Base-by-base conservation (phyloP, 2,329 filamentous ascomycete species). In the Clonostachys sp. region DNA sequence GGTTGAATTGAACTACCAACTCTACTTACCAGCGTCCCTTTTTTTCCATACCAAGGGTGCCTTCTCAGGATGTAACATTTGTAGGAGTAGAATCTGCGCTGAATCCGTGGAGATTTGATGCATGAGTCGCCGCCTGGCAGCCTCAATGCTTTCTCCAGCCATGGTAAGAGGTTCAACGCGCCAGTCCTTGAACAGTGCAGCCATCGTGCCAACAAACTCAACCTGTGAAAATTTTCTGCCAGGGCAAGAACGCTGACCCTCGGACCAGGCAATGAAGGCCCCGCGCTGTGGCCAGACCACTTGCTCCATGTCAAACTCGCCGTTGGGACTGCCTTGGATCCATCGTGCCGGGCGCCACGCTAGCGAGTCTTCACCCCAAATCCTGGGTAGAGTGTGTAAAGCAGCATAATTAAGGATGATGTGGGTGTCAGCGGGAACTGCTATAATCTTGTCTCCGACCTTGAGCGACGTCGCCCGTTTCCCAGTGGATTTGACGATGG, bases 181-280 rank as follows among this genome's bases (percentile, higher is more conserved):
- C 51, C 53, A 57, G 34, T 57, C 54, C 3, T 49, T 46, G 44
- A 62, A 58, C 14, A 63, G 39, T 12, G 41, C 46, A 2, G 61
- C 60, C 34, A 64, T 48, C 5, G 55, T 57, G 3, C 59, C 60
- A 5, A 61, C 63, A 35, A 61, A 59, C 51, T 65, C 61, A 44
- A 67, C 59, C 42, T 65, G 57, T 3, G 61, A 58, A 48, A 67
- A 65, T 44, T 63, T 65, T 17, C 45, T 53, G 0, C 61, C 64
- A 0, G 59, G 56, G 17, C 62, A 65, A 45, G 58, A 55, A 8
- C 56, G 58, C 17, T 50, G 38, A 12, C 62, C 62, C 3, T 63
- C 61, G 0, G 61, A 61, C 62, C 63, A 66, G 3, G 50, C 51
- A 17, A 53, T 13, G 35, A 49, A 53, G 14, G 42, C 35, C 5